Percentiles rank a stretch among this genome's conserved stretches.
These are phyloP conservation scores for Paraurostyla sp. DNA, from an alignment of 73 alveolate genomes.

Conservation along the genomic window DNA sequence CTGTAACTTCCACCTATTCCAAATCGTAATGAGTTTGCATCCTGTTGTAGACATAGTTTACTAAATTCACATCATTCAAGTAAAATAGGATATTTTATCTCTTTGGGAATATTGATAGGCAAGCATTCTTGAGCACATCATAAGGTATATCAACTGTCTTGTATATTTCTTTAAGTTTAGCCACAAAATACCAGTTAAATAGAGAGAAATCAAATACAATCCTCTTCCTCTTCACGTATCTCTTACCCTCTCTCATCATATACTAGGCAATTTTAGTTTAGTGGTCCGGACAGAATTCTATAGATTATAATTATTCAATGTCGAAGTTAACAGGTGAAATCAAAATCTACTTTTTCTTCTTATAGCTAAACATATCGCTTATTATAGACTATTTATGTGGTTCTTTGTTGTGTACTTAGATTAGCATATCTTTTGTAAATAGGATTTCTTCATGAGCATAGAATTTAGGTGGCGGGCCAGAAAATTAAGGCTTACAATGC, in stretches of 20 bases:
- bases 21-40: constrained; percentile 1
- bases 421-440: background rate
- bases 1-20: background rate
- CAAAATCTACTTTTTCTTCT: background rate
- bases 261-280: background rate
- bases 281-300: background rate
- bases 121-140: constrained; percentile 24
- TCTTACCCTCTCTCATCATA: background rate
- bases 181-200: background rate
- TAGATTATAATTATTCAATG: background rate
- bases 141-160: background rate
- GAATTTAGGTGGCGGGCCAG: background rate
- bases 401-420: background rate
- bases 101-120: background rate
- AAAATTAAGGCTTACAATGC: background rate
- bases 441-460: background rate
- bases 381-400: background rate
- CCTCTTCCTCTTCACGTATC: constrained; percentile 16
- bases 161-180: constrained; percentile 1
- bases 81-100: constrained; percentile 18
- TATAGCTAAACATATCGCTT: background rate
- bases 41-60: background rate
- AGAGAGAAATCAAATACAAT: constrained; percentile 29
- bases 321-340: constrained; percentile 24
- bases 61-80: background rate